Percentiles rank a stretch among this genome's conserved stretches.
phyloP scores from a whole-genome alignment of 108 stramenopile species.

The Nitzschia sp. region DNA sequence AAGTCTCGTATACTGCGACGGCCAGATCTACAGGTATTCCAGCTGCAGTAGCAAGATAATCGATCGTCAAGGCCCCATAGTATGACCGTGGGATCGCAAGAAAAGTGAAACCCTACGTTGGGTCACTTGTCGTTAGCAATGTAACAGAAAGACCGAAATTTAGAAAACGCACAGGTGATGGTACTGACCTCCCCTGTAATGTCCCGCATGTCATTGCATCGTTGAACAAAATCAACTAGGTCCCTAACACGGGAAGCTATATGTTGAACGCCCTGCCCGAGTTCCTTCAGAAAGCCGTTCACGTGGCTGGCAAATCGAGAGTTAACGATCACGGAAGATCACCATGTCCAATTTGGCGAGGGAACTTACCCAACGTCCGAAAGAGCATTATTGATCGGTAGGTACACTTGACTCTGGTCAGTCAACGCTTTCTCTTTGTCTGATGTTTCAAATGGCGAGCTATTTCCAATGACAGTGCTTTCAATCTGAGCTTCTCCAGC shows the following conservation, averaged over 20 bases:
- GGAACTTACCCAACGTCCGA: conserved; percentile 53
- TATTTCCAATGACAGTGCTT: conserved; percentile 84
- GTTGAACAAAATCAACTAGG: conserved; percentile 77
- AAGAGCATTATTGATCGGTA: conserved; percentile 90
- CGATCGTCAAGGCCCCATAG: conserved; percentile 71
- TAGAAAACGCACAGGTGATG: too few species aligned
- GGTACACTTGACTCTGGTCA: conserved; percentile 87
- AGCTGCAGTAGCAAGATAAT: conserved; percentile 28
- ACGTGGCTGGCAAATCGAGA: conserved; percentile 55
- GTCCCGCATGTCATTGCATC: conserved; percentile 67
- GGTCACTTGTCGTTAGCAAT: neutral
- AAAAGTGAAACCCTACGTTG: conserved; percentile 71
- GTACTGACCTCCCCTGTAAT: conserved; percentile 56
- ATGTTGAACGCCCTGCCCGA: conserved; percentile 91
- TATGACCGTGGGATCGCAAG: conserved; percentile 81
- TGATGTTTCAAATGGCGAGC: conserved; percentile 39
- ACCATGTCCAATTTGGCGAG: neutral
- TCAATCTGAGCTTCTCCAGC: conserved; percentile 92
- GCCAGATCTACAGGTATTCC: conserved; percentile 45
- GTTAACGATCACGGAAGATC: neutral
- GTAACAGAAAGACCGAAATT: too few species aligned
- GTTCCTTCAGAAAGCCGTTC: conserved; percentile 76
- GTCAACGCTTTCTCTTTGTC: conserved; percentile 53
- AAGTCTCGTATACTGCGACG: conserved; percentile 37
- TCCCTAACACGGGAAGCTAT: conserved; percentile 82